A percentile compares a stretch with the other conserved stretches of the same genome.
phyloP scores from a whole-genome alignment of 2,329 filamentous ascomycete species.

The Blumeria graminis region DNA sequence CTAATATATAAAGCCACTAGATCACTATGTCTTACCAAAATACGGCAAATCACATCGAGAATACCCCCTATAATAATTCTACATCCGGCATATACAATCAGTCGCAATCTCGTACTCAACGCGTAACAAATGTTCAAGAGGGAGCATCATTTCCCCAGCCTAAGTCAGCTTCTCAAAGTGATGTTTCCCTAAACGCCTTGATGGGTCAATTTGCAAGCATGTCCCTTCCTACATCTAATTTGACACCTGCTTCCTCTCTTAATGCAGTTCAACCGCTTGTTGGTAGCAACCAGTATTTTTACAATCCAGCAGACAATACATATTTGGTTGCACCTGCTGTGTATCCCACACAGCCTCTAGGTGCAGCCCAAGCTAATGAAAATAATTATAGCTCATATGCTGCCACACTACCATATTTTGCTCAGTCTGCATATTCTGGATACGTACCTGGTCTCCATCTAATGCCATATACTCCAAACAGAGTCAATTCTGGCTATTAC shows the following conservation, averaged over 20 bases:
- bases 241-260: slow-evolving; percentile 14
- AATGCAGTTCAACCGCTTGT: slow-evolving; percentile 13
- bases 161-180: slow-evolving; percentile 6
- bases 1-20: slow-evolving; percentile 4
- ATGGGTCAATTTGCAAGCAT: slow-evolving; percentile 14
- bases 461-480: slow-evolving; percentile 13
- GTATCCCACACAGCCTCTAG: slow-evolving; percentile 13
- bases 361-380: slow-evolving; percentile 11
- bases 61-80: slow-evolving; percentile 9
- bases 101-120: slow-evolving; percentile 10
- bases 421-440: slow-evolving; percentile 14
- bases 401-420: slow-evolving; percentile 12
- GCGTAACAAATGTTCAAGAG: slow-evolving; percentile 12
- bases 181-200: slow-evolving; percentile 11
- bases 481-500: slow-evolving; percentile 12
- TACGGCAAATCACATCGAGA: slow-evolving; percentile 11
- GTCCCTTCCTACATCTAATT: slow-evolving; percentile 15
- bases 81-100: slow-evolving; percentile 14
- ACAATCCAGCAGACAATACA: slow-evolving; percentile 9
- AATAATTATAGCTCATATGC: slow-evolving; percentile 13
- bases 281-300: slow-evolving; percentile 14
- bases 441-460: slow-evolving; percentile 13
- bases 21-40: slow-evolving; percentile 17
- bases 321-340: slow-evolving; percentile 12
- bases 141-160: slow-evolving; percentile 8